Percentiles rank a stretch among this genome's conserved stretches.
phyloP scores from a whole-genome alignment of 495 filamentous ascomycete species.

The Hamigera avellanea region DNA sequence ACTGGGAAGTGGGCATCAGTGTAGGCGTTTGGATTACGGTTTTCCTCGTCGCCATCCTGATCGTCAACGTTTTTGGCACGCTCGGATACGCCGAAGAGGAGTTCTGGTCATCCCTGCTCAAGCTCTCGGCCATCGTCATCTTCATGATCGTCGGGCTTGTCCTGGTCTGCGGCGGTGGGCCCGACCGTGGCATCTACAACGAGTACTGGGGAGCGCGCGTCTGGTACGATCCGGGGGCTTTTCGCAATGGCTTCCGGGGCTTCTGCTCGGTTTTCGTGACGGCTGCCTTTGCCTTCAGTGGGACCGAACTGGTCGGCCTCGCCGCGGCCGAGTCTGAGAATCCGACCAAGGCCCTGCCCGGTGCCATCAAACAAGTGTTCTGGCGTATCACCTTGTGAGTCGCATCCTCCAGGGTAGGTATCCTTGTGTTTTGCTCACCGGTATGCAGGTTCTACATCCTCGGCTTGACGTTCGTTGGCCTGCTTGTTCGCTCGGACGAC shows the following conservation, averaged over 20 bases:
- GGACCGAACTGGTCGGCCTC: constrained; percentile 38
- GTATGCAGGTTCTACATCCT: constrained; percentile 28
- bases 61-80: constrained; percentile 26
- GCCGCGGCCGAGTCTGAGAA: constrained; percentile 35
- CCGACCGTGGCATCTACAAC: constrained; percentile 38
- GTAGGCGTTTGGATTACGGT: constrained; percentile 27
- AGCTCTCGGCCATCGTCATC: constrained; percentile 20
- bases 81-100: constrained; percentile 36
- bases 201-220: constrained; percentile 31
- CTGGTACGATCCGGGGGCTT: constrained; percentile 42
- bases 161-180: constrained; percentile 34
- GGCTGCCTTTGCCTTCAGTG: constrained; percentile 52
- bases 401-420: background rate
- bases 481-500: constrained; percentile 40
- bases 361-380: constrained; percentile 35
- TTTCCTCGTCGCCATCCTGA: constrained; percentile 19
- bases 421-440: background rate
- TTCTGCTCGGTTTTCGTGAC: constrained; percentile 51
- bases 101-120: constrained; percentile 29
- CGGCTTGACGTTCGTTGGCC: constrained; percentile 46
- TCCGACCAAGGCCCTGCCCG: constrained; percentile 30
- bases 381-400: constrained; percentile 12
- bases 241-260: constrained; percentile 49
- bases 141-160: constrained; percentile 28
- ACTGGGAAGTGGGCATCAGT: constrained; percentile 29